Conservation (phyloP, 2,329 filamentous ascomycete species). For the Exserohilum rostratum region DNA sequence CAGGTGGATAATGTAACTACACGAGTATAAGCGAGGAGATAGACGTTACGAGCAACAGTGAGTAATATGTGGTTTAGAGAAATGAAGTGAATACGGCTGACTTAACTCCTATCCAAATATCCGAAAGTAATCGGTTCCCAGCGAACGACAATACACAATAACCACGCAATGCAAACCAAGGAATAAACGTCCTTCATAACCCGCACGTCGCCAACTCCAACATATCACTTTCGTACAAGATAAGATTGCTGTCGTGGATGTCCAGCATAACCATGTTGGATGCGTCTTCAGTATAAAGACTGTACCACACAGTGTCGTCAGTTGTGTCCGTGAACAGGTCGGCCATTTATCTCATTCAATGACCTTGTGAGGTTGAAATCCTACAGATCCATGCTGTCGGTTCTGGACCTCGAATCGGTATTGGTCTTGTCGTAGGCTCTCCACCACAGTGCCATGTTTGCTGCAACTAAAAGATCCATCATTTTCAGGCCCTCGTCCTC, state of each 20-base stretch:
- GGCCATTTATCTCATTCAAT: neutral
- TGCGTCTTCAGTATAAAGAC: neutral
- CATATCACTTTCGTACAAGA: neutral
- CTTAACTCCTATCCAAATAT: neutral
- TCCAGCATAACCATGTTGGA: neutral
- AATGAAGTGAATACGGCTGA: neutral
- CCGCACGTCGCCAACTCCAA: neutral
- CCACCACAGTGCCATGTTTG: slow-evolving; percentile 95
- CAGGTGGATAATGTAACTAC: too few species aligned
- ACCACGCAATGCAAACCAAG: neutral
- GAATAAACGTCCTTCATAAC: neutral
- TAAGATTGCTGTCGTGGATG: neutral
- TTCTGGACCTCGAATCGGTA: slow-evolving; percentile 2
- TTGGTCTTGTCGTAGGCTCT: slow-evolving; percentile 71
- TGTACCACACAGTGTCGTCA: neutral
- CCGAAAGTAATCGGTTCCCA: neutral
- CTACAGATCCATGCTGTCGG: slow-evolving; percentile 6
- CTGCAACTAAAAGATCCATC: slow-evolving; percentile 88
- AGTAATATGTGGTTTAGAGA: neutral
- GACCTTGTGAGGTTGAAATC: neutral
- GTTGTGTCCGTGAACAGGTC: too few species aligned
- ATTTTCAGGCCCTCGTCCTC: slow-evolving; percentile 92
- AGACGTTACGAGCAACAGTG: too few species aligned
- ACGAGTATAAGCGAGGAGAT: too few species aligned
- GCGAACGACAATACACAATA: too few species aligned